Evolutionary conservation across 2,329 filamentous ascomycete genomes (phyloP).

Genomic region (Colletotrichum sp.): DNA sequence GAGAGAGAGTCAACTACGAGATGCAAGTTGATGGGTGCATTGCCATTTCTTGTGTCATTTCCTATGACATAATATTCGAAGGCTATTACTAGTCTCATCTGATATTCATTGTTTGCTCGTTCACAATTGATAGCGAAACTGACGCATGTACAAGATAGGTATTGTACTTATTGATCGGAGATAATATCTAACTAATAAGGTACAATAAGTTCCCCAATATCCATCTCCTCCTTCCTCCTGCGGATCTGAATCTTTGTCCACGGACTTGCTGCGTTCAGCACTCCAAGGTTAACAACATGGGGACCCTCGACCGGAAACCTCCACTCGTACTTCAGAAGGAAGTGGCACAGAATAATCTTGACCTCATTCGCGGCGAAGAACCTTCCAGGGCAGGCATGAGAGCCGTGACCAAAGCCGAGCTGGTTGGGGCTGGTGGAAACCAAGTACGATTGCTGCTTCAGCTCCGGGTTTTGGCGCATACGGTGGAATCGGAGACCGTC

Average conservation of each 20-base stretch:
- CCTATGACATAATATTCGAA: too few relatives aligned
- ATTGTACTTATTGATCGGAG: neutral
- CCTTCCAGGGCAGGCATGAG: neutral
- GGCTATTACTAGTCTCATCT: fast-evolving
- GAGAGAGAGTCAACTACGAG: too few relatives aligned
- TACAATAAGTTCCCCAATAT: neutral
- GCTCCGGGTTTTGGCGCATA: neutral
- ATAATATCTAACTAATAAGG: neutral
- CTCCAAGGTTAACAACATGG: neutral
- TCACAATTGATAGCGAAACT: neutral
- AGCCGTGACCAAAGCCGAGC: neutral
- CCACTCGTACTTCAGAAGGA: neutral
- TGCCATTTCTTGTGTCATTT: neutral
- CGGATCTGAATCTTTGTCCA: neutral
- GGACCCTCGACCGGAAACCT: neutral
- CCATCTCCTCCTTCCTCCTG: neutral
- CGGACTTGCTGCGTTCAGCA: neutral
- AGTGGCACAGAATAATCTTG: neutral
- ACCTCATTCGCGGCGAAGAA: neutral
- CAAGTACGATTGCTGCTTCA: neutral
- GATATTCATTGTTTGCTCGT: fast-evolving
- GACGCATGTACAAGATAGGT: neutral
- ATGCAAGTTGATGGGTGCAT: neutral
- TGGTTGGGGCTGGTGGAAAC: neutral
- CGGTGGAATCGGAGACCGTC: neutral